Conservation (phyloP, 2,329 filamentous ascomycete species). For the Neopestalotiopsis sp. region DNA sequence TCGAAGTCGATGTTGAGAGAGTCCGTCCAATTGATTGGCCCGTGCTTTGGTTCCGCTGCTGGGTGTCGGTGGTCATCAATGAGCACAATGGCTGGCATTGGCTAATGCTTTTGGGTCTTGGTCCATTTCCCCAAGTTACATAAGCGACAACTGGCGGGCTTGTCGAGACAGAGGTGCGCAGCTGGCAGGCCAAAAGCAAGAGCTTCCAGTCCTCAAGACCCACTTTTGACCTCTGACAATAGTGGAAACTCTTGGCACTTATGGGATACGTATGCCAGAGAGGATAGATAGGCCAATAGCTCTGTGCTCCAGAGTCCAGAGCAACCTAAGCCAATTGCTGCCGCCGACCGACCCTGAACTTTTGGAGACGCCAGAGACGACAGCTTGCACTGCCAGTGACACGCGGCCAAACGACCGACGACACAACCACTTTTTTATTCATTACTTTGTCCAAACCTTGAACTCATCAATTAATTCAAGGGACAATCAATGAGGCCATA, state of each 20-base stretch:
- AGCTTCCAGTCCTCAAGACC: not conserved
- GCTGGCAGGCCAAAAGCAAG: not conserved
- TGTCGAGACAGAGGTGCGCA: not conserved
- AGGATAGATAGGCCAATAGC: not conserved
- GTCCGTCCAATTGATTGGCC: not conserved
- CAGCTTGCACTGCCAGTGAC: constrained; percentile 11
- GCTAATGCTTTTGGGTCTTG: not conserved
- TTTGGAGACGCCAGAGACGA: constrained; percentile 17
- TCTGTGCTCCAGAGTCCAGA: not conserved
- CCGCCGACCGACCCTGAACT: constrained; percentile 7
- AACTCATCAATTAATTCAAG: too few relatives aligned
- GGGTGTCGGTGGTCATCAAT: not conserved
- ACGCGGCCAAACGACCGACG: constrained; percentile 1
- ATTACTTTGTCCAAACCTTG: not conserved
- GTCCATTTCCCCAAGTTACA: not conserved
- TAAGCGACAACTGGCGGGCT: not conserved
- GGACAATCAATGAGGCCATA: constrained; percentile 10
- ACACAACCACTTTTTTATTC: not conserved
- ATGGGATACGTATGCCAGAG: constrained; percentile 24
- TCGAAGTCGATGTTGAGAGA: not conserved
- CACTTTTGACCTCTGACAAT: constrained; percentile 1
- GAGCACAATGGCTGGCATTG: not conserved
- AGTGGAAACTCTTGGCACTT: constrained; percentile 19
- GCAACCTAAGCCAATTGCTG: not conserved
- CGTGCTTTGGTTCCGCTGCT: not conserved